These are phyloP conservation scores for Stagonosporopsis cucurbitacearum DNA, from an alignment of 2,329 filamentous ascomycete species.

Conservation along the genomic window DNA sequence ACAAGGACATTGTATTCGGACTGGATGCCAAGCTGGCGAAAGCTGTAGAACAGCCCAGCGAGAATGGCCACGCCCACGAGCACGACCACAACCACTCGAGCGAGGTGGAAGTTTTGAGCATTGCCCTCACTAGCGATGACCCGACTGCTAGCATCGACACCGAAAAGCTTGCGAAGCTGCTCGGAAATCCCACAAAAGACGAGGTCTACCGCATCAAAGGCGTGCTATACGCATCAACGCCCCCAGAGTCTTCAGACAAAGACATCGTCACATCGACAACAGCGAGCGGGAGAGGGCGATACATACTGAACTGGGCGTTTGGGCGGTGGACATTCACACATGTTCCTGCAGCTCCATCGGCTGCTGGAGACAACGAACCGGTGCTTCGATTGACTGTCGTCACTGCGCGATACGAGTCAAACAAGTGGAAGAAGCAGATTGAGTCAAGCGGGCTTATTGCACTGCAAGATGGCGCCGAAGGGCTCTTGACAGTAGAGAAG, in stretches of 20 bases:
- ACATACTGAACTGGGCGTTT: slow-evolving; percentile 98
- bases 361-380: slow-evolving; percentile 55
- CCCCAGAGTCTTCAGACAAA: slow-evolving; percentile 55
- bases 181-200: slow-evolving; percentile 81
- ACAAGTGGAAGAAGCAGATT: slow-evolving; percentile 77
- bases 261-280: slow-evolving; percentile 33
- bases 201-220: slow-evolving; percentile 96
- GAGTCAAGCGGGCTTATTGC: slow-evolving; percentile 60
- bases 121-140: slow-evolving; percentile 63
- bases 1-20: slow-evolving; percentile 81
- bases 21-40: slow-evolving; percentile 81
- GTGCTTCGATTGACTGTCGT: slow-evolving; percentile 77
- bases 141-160: slow-evolving; percentile 68
- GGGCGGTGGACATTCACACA: slow-evolving; percentile 90
- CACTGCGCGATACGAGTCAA: slow-evolving; percentile 73
- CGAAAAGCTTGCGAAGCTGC: slow-evolving; percentile 60
- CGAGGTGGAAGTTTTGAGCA: slow-evolving; percentile 89
- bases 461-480: slow-evolving; percentile 31
- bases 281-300: slow-evolving; percentile 59
- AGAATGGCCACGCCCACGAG: slow-evolving; percentile 60
- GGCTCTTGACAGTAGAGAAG: slow-evolving; percentile 32
- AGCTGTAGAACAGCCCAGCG: slow-evolving; percentile 51
- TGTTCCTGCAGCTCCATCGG: slow-evolving; percentile 45
- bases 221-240: slow-evolving; percentile 57
- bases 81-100: slow-evolving; percentile 71